phyloP scores from a whole-genome alignment of 495 filamentous ascomycete species.

The Emericellopsis terricola region DNA sequence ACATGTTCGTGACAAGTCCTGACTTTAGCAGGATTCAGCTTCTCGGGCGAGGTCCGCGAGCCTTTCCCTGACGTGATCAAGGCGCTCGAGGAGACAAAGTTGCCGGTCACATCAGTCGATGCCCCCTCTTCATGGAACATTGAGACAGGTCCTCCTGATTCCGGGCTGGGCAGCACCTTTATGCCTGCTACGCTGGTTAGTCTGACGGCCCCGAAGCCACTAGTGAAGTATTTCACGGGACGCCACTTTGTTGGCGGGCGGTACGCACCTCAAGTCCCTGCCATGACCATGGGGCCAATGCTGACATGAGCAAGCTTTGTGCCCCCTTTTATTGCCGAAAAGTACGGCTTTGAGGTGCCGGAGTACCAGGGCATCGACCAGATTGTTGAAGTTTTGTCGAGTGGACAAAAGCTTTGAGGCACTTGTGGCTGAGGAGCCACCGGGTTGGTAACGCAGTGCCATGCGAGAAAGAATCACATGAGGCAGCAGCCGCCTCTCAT shows the following conservation, averaged over 20 bases:
- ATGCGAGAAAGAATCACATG: conserved; percentile 18
- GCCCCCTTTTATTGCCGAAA: conserved; percentile 57
- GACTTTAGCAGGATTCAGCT: conserved; percentile 55
- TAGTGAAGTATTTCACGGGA: conserved; percentile 66
- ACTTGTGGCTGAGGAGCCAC: too few relatives aligned
- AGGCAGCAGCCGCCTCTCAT: conserved; percentile 24
- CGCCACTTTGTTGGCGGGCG: conserved; percentile 78
- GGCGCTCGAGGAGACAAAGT: conserved; percentile 47
- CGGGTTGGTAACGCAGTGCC: too few relatives aligned
- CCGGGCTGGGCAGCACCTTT: conserved; percentile 64
- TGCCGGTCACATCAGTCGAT: conserved; percentile 78
- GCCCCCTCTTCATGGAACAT: conserved; percentile 91
- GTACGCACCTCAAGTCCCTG: conserved; percentile 16
- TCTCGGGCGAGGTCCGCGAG: conserved; percentile 78
- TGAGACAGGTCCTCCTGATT: conserved; percentile 59
- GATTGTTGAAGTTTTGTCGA: conserved; percentile 53
- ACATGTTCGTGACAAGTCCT: too few relatives aligned
- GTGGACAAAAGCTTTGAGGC: conserved; percentile 38
- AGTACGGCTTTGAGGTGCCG: conserved; percentile 73
- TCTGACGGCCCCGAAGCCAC: conserved; percentile 88
- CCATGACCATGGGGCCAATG: too few relatives aligned
- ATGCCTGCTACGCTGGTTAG: conserved; percentile 65
- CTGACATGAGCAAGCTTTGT: conserved; percentile 42
- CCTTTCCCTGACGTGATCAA: conserved; percentile 71
- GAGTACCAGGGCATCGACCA: conserved; percentile 81